Evolutionary conservation across 23 red algal genomes (phyloP), one percentile per base, ranked within the genome.

Genomic region (Agarophyton chilense): DNA sequence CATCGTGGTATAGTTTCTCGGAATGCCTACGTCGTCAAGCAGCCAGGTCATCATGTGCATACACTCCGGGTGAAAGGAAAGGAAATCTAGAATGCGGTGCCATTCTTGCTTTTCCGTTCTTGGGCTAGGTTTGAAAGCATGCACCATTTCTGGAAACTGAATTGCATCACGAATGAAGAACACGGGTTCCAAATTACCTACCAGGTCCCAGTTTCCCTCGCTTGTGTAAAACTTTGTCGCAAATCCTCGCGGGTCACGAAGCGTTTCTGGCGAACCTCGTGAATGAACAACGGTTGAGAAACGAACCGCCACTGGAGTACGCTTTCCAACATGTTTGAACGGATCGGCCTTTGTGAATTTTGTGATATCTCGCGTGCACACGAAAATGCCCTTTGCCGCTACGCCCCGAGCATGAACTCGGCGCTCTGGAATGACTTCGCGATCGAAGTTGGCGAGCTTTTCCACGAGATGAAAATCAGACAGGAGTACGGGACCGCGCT

Each of bases 381-480:
- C 89, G 51, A 98, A 98, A 19, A 92, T 83, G 25, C 96, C 96
- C 25, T 95, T 93, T 6, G 93, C 89, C 9, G 80, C 87, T 16
- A 92, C 86, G 17, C 96, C 96, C 3, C 96, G 78, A 25, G 96
- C 96, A 63, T 98, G 96, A 35, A 98, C 96, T 7, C 92, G 89
- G 19, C 96, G 93, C 79, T 98, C 96, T 19, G 96, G 96, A 68
- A 95, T 92, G 4, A 82, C 78, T 63, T 83, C 81, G 61, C 96
- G 93, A 88, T 98, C 93, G 64, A 98, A 98, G 53, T 95, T 93
- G n/a, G 96, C 96, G 35, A 98, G 92, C 70, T 98, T 98, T 83
- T 98, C 96, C 17, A 98, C 62, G 43, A 95, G 80, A 22, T 95
- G 96, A 29, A 93, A 95, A 80, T 98, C 96, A 36, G 94, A 90